A percentile compares a stretch with the other conserved stretches of the same genome.
Evolutionary conservation across 495 filamentous ascomycete species (phyloP).

Genomic region (Tuber borchii): DNA sequence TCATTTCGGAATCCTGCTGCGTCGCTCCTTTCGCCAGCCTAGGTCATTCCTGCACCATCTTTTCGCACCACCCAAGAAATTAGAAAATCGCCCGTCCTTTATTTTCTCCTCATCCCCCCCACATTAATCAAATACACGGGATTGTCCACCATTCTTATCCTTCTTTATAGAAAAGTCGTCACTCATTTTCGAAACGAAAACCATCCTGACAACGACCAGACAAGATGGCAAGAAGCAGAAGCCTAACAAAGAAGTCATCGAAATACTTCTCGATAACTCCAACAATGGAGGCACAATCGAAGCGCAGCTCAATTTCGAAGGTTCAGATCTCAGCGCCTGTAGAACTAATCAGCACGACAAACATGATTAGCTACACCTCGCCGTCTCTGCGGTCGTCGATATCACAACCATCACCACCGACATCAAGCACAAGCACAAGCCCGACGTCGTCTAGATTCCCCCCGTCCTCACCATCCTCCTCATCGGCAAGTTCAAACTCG

Average conservation of each 20-base stretch:
- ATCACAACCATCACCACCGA: slow-evolving; percentile 57
- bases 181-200: not conserved
- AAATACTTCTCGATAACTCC: slow-evolving; percentile 42
- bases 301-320: slow-evolving; percentile 38
- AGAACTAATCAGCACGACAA: slow-evolving; percentile 85
- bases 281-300: slow-evolving; percentile 40
- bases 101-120: not conserved
- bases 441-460: slow-evolving; percentile 44
- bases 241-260: slow-evolving; percentile 35
- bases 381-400: slow-evolving; percentile 61
- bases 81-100: not conserved
- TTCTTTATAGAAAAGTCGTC: not conserved
- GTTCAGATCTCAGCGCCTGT: slow-evolving; percentile 78
- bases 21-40: not conserved
- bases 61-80: not conserved
- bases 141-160: slow-evolving; percentile 1
- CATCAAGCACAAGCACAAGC: slow-evolving; percentile 58
- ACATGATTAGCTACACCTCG: slow-evolving; percentile 89
- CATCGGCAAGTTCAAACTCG: slow-evolving; percentile 6
- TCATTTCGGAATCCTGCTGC: not conserved
- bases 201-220: slow-evolving; percentile 1
- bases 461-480: slow-evolving; percentile 25
- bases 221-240: slow-evolving; percentile 31
- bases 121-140: not conserved
- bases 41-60: not conserved